Conservation (phyloP, 495 filamentous ascomycete genomes). For the Penicillium macrosclerotiorum region DNA sequence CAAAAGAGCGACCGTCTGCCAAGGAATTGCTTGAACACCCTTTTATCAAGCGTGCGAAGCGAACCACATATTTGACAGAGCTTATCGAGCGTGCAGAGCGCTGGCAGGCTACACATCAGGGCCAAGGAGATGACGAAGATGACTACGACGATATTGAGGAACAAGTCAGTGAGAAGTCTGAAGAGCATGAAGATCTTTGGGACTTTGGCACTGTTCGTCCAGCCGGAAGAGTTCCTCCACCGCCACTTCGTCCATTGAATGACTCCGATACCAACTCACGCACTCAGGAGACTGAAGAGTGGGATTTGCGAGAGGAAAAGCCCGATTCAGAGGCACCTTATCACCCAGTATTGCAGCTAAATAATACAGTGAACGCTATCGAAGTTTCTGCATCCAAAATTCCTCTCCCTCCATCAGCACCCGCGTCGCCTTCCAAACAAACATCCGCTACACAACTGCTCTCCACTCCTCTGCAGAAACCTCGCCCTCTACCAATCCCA, state of each 20-base stretch:
- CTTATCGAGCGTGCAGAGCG: conserved; percentile 86
- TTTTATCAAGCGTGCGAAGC: conserved; percentile 86
- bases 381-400: conserved; percentile 14
- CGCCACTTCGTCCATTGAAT: conserved; percentile 62
- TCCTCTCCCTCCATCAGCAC: conserved; percentile 13
- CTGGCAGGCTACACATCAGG: conserved; percentile 62
- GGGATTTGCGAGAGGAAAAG: conserved; percentile 42
- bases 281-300: conserved; percentile 40
- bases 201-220: conserved; percentile 92
- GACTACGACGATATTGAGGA: conserved; percentile 52
- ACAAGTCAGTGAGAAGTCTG: conserved; percentile 21
- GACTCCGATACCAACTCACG: conserved; percentile 70
- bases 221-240: conserved; percentile 51
- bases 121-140: conserved; percentile 51
- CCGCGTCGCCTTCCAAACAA: not conserved
- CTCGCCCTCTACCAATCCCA: conserved; percentile 7
- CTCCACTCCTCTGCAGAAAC: conserved; percentile 10
- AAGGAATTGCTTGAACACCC: conserved; percentile 85
- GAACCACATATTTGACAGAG: conserved; percentile 86
- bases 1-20: conserved; percentile 81
- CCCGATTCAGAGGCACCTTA: conserved; percentile 23
- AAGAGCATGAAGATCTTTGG: conserved; percentile 68
- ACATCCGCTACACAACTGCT: too few relatives aligned
- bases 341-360: conserved; percentile 2
- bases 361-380: not conserved